phyloP scores from a whole-genome alignment of 108 stramenopile species.

The Schizochytrium sp. region DNA sequence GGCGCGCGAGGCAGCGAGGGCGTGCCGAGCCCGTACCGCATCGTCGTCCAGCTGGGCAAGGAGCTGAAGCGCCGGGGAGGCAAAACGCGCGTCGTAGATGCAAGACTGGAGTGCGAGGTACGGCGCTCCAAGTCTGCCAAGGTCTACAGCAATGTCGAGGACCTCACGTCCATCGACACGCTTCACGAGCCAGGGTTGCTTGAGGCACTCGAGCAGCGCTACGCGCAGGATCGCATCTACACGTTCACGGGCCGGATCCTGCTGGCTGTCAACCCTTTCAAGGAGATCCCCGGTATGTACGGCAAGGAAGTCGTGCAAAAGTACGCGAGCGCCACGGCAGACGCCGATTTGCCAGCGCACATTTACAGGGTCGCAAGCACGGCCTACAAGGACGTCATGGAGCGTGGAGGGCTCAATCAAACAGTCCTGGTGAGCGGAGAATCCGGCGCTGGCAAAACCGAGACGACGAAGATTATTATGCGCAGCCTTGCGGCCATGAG shows the following conservation, averaged over 20 bases:
- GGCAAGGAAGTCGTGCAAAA: not conserved
- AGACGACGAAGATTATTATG: slow-evolving; percentile 24
- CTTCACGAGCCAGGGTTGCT: not conserved
- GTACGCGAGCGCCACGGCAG: not conserved
- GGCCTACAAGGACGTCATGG: not conserved
- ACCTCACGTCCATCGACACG: slow-evolving; percentile 2
- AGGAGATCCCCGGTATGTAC: not conserved
- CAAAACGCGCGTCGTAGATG: not conserved
- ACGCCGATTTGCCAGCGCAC: not conserved
- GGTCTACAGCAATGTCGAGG: not conserved
- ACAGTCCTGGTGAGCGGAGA: slow-evolving; percentile 25
- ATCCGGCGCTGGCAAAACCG: slow-evolving; percentile 32
- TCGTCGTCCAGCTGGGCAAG: not conserved
- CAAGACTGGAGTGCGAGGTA: not conserved
- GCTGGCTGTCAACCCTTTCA: slow-evolving; percentile 45
- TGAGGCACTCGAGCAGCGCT: slow-evolving; percentile 22
- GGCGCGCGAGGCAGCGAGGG: not conserved
- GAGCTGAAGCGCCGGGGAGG: not conserved
- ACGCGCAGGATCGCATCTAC: slow-evolving; percentile 38
- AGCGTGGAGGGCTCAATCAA: not conserved
- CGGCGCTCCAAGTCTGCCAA: not conserved
- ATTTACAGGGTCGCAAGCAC: not conserved
- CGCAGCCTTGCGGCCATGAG: slow-evolving; percentile 9
- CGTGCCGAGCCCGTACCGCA: not conserved
- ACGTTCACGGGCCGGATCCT: slow-evolving; percentile 41